A percentile compares a stretch with the other conserved stretches of the same genome.
Conservation (phyloP, 768 basidiomycete species). For the Pisolithus tinctorius region DNA sequence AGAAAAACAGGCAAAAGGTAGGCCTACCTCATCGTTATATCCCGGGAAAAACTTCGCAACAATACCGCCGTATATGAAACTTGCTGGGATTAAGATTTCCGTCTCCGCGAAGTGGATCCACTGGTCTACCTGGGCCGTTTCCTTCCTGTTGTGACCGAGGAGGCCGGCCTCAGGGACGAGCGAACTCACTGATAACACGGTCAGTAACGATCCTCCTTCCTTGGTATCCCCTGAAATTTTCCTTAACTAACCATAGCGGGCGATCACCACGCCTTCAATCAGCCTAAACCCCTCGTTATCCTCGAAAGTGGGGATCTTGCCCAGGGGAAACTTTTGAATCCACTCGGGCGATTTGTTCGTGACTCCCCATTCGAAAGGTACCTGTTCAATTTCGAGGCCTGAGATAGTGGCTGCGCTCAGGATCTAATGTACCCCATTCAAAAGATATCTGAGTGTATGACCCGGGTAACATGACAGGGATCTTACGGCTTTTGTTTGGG, state of each 20-base stretch:
- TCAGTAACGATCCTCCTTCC: neutral
- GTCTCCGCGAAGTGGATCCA: slow-evolving; percentile 7
- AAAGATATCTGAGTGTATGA: neutral
- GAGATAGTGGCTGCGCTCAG: neutral
- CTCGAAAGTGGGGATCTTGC: slow-evolving; percentile 6
- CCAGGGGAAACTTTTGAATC: slow-evolving; percentile 1
- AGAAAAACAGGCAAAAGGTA: neutral
- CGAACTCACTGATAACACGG: slow-evolving; percentile 1
- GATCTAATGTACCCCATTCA: neutral
- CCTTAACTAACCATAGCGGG: slow-evolving; percentile 4
- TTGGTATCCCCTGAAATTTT: neutral
- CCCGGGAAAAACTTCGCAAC: neutral
- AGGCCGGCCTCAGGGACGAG: slow-evolving; percentile 1
- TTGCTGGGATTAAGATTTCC: neutral
- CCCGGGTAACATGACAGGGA: neutral
- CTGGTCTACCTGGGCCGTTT: slow-evolving; percentile 5
- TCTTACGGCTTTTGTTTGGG: slow-evolving; percentile 39
- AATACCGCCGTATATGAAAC: neutral
- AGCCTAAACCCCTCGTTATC: slow-evolving; percentile 1
- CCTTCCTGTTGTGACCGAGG: neutral
- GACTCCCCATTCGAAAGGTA: slow-evolving; percentile 7
- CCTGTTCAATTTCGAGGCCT: slow-evolving; percentile 3
- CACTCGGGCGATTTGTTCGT: slow-evolving; percentile 7
- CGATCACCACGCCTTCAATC: slow-evolving; percentile 5
- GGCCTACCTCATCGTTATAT: neutral